Conservation (phyloP, 2,329 filamentous ascomycete species). For the Xylariaceae sp. region DNA sequence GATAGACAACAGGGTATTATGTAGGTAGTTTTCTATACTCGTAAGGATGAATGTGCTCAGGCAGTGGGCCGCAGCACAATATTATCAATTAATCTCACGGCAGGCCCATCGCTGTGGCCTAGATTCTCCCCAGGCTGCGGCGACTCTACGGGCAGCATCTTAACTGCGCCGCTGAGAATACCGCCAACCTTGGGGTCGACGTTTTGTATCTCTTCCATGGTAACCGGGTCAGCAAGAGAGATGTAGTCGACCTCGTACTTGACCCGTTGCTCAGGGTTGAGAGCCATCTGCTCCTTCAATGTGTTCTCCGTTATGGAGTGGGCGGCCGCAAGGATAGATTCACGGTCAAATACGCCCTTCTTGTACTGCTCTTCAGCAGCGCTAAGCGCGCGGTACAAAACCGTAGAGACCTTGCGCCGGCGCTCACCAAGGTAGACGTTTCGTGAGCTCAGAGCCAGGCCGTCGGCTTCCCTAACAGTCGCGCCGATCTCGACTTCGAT, state of each 20-base stretch:
- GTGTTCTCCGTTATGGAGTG: constrained; percentile 52
- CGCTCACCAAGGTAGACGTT: constrained; percentile 86
- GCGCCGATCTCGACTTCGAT: constrained; percentile 67
- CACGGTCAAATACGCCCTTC: constrained; percentile 48
- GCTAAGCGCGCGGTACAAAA: constrained; percentile 63
- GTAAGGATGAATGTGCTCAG: background rate
- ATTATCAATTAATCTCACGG: constrained; percentile 91
- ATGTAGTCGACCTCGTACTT: constrained; percentile 86
- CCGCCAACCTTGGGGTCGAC: constrained; percentile 69
- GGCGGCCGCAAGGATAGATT: constrained; percentile 68
- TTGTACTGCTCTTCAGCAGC: constrained; percentile 65
- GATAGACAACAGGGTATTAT: too few relatives aligned
- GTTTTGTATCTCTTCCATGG: constrained; percentile 68
- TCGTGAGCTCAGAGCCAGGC: constrained; percentile 82
- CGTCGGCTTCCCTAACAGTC: constrained; percentile 73
- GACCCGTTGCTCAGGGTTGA: constrained; percentile 57
- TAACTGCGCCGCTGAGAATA: constrained; percentile 83
- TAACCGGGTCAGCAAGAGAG: constrained; percentile 79
- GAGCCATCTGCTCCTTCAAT: constrained; percentile 55
- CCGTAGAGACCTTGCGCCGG: constrained; percentile 64
- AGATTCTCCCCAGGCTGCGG: constrained; percentile 66
- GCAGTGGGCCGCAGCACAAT: constrained; percentile 58
- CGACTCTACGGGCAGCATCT: constrained; percentile 77
- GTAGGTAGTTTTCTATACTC: too few relatives aligned
- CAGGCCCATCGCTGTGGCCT: constrained; percentile 64